phyloP scores from a whole-genome alignment of 129 eudicot genomes.

The Flaveria linearis region DNA sequence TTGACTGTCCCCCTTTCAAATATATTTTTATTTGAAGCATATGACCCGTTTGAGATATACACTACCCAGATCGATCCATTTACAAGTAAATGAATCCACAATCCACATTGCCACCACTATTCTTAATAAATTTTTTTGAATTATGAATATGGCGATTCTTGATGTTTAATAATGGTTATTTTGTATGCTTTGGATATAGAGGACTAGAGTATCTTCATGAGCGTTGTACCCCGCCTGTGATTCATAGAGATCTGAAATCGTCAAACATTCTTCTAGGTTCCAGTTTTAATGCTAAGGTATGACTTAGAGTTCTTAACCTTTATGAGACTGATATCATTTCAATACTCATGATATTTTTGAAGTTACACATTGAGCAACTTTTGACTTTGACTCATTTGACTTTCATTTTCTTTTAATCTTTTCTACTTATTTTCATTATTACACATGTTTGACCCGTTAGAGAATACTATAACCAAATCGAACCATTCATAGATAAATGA shows the following conservation, averaged over 20 bases:
- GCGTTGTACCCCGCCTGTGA: slow-evolving; percentile 84
- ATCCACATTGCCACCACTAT: background rate
- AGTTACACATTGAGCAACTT: background rate
- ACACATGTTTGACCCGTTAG: background rate
- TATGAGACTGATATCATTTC: background rate
- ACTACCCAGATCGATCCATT: background rate
- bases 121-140: background rate
- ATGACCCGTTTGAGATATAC: background rate
- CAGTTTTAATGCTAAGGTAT: slow-evolving; percentile 86
- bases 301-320: background rate
- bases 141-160: background rate
- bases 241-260: slow-evolving; percentile 85
- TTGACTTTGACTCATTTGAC: too few relatives aligned
- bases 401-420: background rate
- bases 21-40: background rate
- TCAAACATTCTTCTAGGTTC: slow-evolving; percentile 90
- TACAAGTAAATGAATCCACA: background rate
- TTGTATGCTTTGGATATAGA: slow-evolving; percentile 46
- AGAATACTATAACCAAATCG: background rate
- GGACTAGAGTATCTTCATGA: slow-evolving; percentile 96
- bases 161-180: slow-evolving; percentile 16
- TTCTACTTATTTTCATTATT: background rate
- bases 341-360: background rate
- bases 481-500: background rate
- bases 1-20: too few relatives aligned